Evolutionary conservation across 352 stramenopile species (phyloP), one percentile per base, ranked within the genome.

Genomic region (Phytophthora tentaculata): DNA sequence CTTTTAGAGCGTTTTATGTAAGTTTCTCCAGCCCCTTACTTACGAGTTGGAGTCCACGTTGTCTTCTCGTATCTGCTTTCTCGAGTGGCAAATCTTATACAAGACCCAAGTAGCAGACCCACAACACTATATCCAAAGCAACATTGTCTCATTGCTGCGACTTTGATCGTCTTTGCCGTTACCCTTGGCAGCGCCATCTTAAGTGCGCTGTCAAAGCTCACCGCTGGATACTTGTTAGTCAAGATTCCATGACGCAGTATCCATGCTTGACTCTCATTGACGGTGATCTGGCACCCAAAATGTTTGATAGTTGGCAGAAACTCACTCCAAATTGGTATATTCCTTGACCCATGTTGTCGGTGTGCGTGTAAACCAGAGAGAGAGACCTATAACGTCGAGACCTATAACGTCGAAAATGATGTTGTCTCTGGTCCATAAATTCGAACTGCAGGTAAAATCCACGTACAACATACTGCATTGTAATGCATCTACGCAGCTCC

Each of bases 11-110:
- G n/a, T n/a, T n/a, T n/a, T n/a, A n/a, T n/a, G n/a, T n/a, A n/a
- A n/a, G n/a, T n/a, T n/a, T n/a, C n/a, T n/a, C n/a, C n/a, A n/a
- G n/a, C n/a, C n/a, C n/a, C n/a, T n/a, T n/a, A n/a, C 10, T 16
- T 65, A 24, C 41, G n/a, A 24, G n/a, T 48, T 2, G 43, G 64
- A 10, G 49, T 71, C 19, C 24, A 55, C n/a, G 8, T 48, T 0
- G 41, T 48, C 6, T 48, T 48, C 17, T 48, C n/a, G 5, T 48
- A 48, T 23, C n/a, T 17, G 20, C 16, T 45, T 13, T 45, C 37
- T 10, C 37, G 37, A 45, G 37, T 45, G 14, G 37, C 37, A 20
- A 5, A 45, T 20, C 37, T 45, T 6, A 20, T 45, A n/a, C 14
- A 16, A 10, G 37, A 45, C 17, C 5, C 37, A 45, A n/a, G 37